phyloP scores from a whole-genome alignment of 1,284 basidiomycete genomes.

The Marasmius tenuissimus region DNA sequence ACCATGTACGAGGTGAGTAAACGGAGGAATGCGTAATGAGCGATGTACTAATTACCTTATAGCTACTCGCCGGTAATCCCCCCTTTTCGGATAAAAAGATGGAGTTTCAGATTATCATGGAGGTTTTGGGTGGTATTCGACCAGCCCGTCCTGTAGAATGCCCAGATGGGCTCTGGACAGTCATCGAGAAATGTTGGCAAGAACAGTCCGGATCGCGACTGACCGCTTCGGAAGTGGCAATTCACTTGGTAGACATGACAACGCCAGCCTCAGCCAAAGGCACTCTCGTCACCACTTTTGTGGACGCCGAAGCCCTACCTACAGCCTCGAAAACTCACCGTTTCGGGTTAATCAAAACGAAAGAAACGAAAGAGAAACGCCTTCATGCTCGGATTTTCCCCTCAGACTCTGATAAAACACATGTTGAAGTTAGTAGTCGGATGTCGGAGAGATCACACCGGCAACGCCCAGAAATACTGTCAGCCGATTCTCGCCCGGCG shows the following conservation, averaged over 20 bases:
- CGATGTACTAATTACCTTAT: not conserved
- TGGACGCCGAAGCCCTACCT: no score
- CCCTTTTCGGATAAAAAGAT: not conserved
- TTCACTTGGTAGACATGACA: not conserved
- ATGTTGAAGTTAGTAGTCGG: no score
- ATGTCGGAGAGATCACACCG: no score
- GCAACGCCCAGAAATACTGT: no score
- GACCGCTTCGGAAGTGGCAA: not conserved
- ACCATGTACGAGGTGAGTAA: constrained; percentile 8
- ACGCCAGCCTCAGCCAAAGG: no score
- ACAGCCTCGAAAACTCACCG: not conserved
- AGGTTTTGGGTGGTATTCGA: not conserved
- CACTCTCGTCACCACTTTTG: no score
- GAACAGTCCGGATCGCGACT: not conserved
- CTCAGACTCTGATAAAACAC: no score
- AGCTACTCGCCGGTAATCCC: not conserved
- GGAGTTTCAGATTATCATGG: not conserved
- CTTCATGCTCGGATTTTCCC: no score
- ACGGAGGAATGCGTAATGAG: not conserved
- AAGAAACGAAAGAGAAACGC: no score
- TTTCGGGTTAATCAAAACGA: no score
- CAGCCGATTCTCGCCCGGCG: no score
- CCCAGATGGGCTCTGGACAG: not conserved
- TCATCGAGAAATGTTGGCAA: not conserved
- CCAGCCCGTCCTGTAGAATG: not conserved